Evolutionary conservation across 1,139 yeast species (phyloP).

Genomic region (Diutina ranongensis): DNA sequence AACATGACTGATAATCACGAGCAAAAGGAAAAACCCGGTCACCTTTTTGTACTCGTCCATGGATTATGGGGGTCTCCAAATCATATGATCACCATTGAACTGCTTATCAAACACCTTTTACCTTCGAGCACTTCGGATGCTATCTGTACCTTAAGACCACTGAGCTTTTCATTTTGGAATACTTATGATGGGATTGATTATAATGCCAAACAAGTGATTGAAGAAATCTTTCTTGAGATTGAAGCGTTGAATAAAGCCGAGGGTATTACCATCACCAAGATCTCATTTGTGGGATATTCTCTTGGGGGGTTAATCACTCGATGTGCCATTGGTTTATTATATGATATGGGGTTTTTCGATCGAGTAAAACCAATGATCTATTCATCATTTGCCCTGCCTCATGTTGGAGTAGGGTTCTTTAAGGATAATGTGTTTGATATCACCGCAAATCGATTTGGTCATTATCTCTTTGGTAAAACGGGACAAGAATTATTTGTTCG

Average conservation of each 20-base stretch:
- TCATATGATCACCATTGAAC: constrained; percentile 55
- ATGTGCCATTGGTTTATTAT: constrained; percentile 60
- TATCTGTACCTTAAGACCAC: constrained; percentile 50
- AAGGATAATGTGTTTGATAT: constrained; percentile 28
- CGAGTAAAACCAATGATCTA: constrained; percentile 51
- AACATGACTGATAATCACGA: no score
- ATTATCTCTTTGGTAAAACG: constrained; percentile 53
- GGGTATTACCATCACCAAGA: constrained; percentile 23
- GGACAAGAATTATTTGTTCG: constrained; percentile 63
- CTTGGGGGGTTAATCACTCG: constrained; percentile 37
- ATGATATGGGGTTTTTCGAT: constrained; percentile 43
- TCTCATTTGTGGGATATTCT: constrained; percentile 34
- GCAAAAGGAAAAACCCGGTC: constrained; percentile 31
- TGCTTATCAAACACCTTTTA: constrained; percentile 33
- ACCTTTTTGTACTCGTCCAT: constrained; percentile 70
- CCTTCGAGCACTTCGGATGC: constrained; percentile 17
- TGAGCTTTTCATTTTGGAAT: constrained; percentile 60
- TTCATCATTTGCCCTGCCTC: constrained; percentile 88
- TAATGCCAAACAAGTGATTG: constrained; percentile 57
- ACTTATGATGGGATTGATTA: constrained; percentile 78
- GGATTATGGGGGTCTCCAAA: constrained; percentile 84
- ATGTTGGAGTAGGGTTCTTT: constrained; percentile 57
- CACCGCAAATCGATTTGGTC: constrained; percentile 48
- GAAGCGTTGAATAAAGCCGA: constrained; percentile 32
- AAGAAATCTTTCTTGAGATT: constrained; percentile 49